Conservation (phyloP, 139 green algal genomes). For the Tetraselmis chui region DNA sequence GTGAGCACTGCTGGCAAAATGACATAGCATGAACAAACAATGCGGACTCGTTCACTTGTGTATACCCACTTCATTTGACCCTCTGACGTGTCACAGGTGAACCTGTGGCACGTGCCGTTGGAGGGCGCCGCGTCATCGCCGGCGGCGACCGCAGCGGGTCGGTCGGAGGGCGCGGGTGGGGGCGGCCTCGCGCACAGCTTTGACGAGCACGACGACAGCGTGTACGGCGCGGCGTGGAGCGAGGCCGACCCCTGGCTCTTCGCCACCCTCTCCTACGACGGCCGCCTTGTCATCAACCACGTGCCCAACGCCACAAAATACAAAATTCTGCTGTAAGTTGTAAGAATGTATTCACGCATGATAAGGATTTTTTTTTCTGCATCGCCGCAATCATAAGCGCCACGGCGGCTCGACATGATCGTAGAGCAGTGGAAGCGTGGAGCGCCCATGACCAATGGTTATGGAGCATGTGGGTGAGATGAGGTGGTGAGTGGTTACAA, state of each 20-base stretch:
- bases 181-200: conserved; percentile 53
- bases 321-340: conserved; percentile 66
- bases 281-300: conserved; percentile 59
- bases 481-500: too few relatives aligned
- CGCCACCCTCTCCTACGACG: conserved; percentile 75
- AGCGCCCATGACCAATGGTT: too few relatives aligned
- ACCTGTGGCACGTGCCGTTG: conserved; percentile 22
- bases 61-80: not conserved
- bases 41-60: too few relatives aligned
- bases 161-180: not conserved
- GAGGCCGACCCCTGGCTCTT: conserved; percentile 64
- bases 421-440: too few relatives aligned
- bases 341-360: too few relatives aligned
- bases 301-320: conserved; percentile 72
- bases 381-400: too few relatives aligned
- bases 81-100: conserved; percentile 23
- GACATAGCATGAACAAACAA: too few relatives aligned
- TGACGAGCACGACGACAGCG: conserved; percentile 77
- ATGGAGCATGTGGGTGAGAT: too few relatives aligned
- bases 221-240: conserved; percentile 74
- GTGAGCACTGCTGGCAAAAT: too few relatives aligned
- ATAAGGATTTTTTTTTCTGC: too few relatives aligned
- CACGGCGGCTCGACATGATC: too few relatives aligned
- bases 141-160: not conserved
- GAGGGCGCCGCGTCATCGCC: not conserved